Base-by-base conservation (phyloP, 2,329 filamentous ascomycete genomes). In the Phoma sp. region DNA sequence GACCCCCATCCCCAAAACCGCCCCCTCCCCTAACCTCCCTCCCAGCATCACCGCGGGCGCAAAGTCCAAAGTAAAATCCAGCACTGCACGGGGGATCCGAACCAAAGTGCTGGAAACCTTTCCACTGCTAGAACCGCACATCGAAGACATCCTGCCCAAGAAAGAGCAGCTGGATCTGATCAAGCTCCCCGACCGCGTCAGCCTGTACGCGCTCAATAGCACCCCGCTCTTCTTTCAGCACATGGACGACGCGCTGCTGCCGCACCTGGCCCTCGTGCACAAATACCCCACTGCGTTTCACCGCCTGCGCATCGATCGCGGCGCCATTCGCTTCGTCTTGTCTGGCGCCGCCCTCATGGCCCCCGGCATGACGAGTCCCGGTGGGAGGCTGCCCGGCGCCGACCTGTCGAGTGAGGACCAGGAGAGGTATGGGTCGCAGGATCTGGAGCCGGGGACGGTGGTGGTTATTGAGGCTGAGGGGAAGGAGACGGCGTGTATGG, bases 51-150 rank as follows among this genome's bases (percentile, higher is more conserved):
- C 86, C 68, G 79, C 88, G 24, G 86, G 89, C 63, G 88, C 90
- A 52, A 96, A 95, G 80, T 91, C 92, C 67, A 98, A 98, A 82
- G 91, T 98, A 77, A 99, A 98, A 80, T 97, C 93, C 62, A 96
- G 92, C 23, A 91, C 91, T 52, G 93, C 97, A 80, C 90, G 95
- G 70, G 85, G 82, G 61, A 88, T 99, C 67, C 90, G 95, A 66
- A 83, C 88, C 69, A 90, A 90, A 70, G 85, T 98, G 63, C 81
- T 95, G 61, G 83, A 91, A 55, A 89, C 89, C 47, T 97, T 96
- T 78, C 95, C 95, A 2, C 85, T 90, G 46, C 88, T 98, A 46
- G 86, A 87, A 64, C 90, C 91, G 0, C 85, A 91, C 78, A 96
- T 97, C 77, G 95, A 99, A 76, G 91, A 96, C 75, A 87, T 98